Base-by-base conservation (phyloP, 257 asterid species). In the Datura wrightii region DNA sequence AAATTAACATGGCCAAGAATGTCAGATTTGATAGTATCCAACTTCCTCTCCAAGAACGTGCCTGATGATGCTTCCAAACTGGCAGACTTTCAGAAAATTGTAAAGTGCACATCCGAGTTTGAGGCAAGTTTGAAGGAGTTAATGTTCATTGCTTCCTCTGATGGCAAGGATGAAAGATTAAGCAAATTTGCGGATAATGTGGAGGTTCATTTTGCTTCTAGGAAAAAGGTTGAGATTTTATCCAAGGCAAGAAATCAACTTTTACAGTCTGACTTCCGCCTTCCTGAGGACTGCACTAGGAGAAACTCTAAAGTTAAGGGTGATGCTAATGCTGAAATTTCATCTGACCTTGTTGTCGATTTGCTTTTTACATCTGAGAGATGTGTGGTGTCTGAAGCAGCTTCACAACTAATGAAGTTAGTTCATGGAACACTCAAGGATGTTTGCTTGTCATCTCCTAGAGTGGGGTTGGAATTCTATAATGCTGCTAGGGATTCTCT, bases 31-130 rank as follows among this genome's bases (percentile, higher is more conserved):
- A 95, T 94, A 78, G 94, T 97, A 85, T 89, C 97, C 36, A 92
- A 93, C 87, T 97, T 94, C 83, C 94, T 97, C 67, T 93, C 97
- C 84, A 91, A 94, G 99, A 92, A 91, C 83, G 97, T 95, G 63
- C 99, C 99, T 4, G 97, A 92, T 86, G 98, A 95, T 85, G 97
- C 99, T 89, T 97, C 98, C 90, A 95, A 93, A 91, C 94, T 97
- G 84, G 91, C 91, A 5, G 98, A 91, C 89, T 95, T 97, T 88
- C 98, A 95, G 90, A 94, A 91, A 89, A 90, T 92, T 79, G 91
- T 94, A 71, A 91, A 92, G 89, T 90, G 90, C 80, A 91, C 98
- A 42, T 87, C 92, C 83, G 97, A 92, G 55, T 97, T 95, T 87
- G 98, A 97, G 92, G 84, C 90, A 86, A 89, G 81, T 89, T 88